Base-by-base conservation (phyloP, 805 yeast genomes). In the Teunomyces panamensis region DNA sequence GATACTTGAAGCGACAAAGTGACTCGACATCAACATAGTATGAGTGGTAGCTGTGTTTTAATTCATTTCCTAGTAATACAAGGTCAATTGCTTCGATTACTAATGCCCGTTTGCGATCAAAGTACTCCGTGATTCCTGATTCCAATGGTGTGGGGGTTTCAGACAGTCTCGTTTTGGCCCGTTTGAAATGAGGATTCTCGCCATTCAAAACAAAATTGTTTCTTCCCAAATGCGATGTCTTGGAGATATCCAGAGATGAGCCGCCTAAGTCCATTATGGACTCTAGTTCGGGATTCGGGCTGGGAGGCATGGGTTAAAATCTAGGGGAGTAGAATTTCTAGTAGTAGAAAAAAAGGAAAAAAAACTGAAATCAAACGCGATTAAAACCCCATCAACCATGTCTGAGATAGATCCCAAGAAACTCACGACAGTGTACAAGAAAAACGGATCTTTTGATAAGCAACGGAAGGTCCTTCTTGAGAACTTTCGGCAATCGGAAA, bases 381-480 rank as follows among this genome's bases (percentile, higher is more conserved):
- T 11, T 14, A 20, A 36, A 35, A 9, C 17, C 1, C 17, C 28
- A 9, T 11, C 24, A 13, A 8, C 29, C 43, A 37, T 50, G 41
- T 35, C 39, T 11, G 41, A 37, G 14, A 37, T 37, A 9, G 68
- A 73, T 49, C 73, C 78, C 28, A 69, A 68, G 39, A 69, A 69
- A 28, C 58, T 79, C 13, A 63, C 73, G 1, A 63, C 61, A 1
- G 58, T 64, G 10, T 79, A 74, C 59, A 79, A 79, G 59, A 74
- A 74, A 49, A 67, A 69, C 37, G 84, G 84, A 0, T 47, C 67
- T 1, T 79, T 79, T 52, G 84, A 79, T 54, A 56, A 65, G 24
- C 75, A 71, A 47, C 55, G 84, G 37, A 70, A 66, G 48, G 53
- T 57, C 5, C 61, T 79, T 7, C 57, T 78, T 17, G 75, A 75